These are phyloP conservation scores for Pythium monospermum DNA, from an alignment of 352 stramenopile genomes.

Conservation along the genomic window DNA sequence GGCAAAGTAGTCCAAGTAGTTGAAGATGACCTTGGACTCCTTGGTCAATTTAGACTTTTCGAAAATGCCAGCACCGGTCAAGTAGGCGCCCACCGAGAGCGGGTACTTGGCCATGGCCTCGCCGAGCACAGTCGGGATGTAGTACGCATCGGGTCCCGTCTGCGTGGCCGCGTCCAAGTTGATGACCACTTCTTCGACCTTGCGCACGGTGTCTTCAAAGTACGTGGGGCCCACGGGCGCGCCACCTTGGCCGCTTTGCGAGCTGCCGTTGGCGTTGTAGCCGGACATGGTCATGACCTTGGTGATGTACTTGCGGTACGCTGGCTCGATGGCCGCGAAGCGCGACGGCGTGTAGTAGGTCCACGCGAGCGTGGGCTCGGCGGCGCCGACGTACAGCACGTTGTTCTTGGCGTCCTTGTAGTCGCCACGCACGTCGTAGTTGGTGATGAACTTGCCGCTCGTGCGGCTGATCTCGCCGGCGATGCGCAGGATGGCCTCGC, in stretches of 20 bases:
- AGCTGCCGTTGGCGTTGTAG: constrained; percentile 23
- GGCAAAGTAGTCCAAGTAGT: constrained; percentile 47
- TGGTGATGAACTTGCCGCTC: constrained; percentile 78
- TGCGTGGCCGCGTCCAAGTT: constrained; percentile 80
- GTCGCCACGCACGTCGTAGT: constrained; percentile 64
- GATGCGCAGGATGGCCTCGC: constrained; percentile 41
- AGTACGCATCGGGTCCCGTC: no score
- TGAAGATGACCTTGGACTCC: constrained; percentile 39
- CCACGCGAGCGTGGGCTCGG: constrained; percentile 81
- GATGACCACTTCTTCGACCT: constrained; percentile 86
- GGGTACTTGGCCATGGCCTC: constrained; percentile 44
- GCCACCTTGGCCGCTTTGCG: constrained; percentile 5
- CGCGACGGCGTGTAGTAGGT: no score
- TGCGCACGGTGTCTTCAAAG: constrained; percentile 83
- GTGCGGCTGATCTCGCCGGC: constrained; percentile 46
- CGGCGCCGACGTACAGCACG: constrained; percentile 79
- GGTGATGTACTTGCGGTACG: constrained; percentile 75
- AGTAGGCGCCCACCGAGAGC: constrained; percentile 42
- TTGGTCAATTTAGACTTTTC: constrained; percentile 23
- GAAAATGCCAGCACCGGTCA: constrained; percentile 70
- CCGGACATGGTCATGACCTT: constrained; percentile 67
- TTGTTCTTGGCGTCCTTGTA: constrained; percentile 81
- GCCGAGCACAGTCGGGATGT: constrained; percentile 85
- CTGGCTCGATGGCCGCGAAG: constrained; percentile 90
- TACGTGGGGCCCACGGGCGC: constrained; percentile 7